Evolutionary conservation across 768 basidiomycete genomes (phyloP).

Genomic region (Hygrocybe coccinea): DNA sequence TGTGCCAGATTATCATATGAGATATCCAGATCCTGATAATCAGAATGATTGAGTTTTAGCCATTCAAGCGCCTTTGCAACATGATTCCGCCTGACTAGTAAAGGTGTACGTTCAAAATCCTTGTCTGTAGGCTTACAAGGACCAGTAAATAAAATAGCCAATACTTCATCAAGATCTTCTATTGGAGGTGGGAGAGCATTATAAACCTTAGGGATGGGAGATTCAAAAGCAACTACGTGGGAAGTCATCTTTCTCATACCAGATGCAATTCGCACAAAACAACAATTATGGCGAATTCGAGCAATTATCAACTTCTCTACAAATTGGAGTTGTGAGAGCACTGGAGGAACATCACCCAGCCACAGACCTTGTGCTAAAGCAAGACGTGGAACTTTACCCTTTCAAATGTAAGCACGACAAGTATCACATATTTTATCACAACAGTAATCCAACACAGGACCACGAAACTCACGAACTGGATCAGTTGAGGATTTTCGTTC

Average conservation of each 20-base stretch:
- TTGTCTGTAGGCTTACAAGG: conserved; percentile 18
- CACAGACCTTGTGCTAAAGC: conserved; percentile 30
- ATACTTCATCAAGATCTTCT: too few relatives aligned
- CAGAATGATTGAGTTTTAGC: conserved; percentile 31
- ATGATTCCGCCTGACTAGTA: conserved; percentile 8
- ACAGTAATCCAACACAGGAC: conserved; percentile 12
- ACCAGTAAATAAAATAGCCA: conserved; percentile 20
- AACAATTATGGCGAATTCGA: conserved; percentile 20
- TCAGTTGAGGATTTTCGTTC: conserved; percentile 2
- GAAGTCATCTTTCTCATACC: too few relatives aligned
- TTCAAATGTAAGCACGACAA: not conserved
- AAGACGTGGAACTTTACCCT: conserved; percentile 2
- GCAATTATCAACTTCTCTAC: conserved; percentile 25
- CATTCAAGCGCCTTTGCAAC: conserved; percentile 29
- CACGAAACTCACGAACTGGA: conserved; percentile 8
- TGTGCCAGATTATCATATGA: conserved; percentile 18
- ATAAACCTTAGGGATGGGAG: conserved; percentile 30
- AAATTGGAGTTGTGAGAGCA: conserved; percentile 19
- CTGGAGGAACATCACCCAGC: conserved; percentile 28
- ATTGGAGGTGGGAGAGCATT: not conserved
- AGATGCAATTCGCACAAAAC: too few relatives aligned
- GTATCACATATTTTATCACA: conserved; percentile 9
- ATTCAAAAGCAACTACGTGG: conserved; percentile 18
- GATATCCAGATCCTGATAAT: conserved; percentile 29
- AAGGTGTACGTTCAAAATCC: conserved; percentile 18